Evolutionary conservation across 2,329 filamentous ascomycete genomes (phyloP).

Genomic region (Furcasterigmium sp.): DNA sequence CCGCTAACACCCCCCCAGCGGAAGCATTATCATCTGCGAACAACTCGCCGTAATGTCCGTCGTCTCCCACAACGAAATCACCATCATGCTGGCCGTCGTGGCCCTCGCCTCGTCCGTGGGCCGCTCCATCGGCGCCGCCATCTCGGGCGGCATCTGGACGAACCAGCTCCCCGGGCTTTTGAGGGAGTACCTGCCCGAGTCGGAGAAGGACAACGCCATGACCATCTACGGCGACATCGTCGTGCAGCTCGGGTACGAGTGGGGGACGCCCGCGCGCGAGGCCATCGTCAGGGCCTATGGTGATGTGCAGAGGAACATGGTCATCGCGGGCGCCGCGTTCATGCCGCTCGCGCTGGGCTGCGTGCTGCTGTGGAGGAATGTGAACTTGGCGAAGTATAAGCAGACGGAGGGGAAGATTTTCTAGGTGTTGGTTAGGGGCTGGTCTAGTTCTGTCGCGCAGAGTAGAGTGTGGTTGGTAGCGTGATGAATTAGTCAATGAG

Average conservation of each 20-base stretch:
- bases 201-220: constrained; percentile 24
- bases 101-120: constrained; percentile 1
- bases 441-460: no score
- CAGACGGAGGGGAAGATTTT: constrained; percentile 29
- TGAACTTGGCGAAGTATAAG: constrained; percentile 31
- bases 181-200: constrained; percentile 34
- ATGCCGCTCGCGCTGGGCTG: constrained; percentile 27
- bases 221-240: constrained; percentile 43
- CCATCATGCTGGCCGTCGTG: constrained; percentile 22
- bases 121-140: constrained; percentile 6
- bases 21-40: constrained; percentile 10
- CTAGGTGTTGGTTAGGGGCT: no score
- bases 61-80: constrained; percentile 22
- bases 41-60: constrained; percentile 26
- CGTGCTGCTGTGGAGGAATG: constrained; percentile 32
- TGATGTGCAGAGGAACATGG: constrained; percentile 31
- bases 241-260: constrained; percentile 42
- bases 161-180: constrained; percentile 42
- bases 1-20: no score
- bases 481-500: no score
- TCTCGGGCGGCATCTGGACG: neutral
- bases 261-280: constrained; percentile 40
- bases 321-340: constrained; percentile 30
- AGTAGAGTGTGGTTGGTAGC: no score
- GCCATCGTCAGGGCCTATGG: constrained; percentile 56